These are phyloP conservation scores for Phaseolus lunatus DNA, from an alignment of 306 rosid genomes.

Conservation along the genomic window DNA sequence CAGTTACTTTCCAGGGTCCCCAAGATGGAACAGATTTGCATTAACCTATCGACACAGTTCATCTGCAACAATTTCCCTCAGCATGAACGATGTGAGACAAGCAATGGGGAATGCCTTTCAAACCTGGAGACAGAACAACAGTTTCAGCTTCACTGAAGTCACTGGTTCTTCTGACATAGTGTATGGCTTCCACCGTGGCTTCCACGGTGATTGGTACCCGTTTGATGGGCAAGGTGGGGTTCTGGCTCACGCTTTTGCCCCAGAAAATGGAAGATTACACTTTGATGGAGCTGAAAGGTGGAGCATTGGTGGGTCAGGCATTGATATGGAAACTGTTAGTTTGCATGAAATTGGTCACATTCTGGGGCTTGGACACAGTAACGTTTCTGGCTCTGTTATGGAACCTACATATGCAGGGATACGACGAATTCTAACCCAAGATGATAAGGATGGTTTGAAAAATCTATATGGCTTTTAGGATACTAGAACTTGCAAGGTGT, in stretches of 20 bases:
- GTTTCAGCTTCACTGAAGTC: not conserved
- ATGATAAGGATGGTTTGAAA: not conserved
- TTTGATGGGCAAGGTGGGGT: not conserved
- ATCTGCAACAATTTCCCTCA: not conserved
- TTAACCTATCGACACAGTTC: not conserved
- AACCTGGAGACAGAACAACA: not conserved
- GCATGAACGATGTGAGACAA: rapidly evolving
- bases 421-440: not conserved
- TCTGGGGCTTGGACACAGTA: conserved; percentile 1
- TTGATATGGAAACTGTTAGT: not conserved
- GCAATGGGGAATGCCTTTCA: not conserved
- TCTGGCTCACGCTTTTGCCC: not conserved
- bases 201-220: not conserved
- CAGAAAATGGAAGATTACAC: not conserved
- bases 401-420: not conserved
- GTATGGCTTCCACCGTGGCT: not conserved
- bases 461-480: not conserved
- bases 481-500: not conserved
- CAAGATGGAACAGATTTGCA: not conserved
- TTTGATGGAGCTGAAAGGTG: not conserved
- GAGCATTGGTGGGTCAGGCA: not conserved
- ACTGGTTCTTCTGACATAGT: not conserved
- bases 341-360: not conserved
- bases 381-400: not conserved
- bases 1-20: not conserved